phyloP scores from a whole-genome alignment of 192 early-diverging fungal genomes.

The Phlyctochytrium arcticum region DNA sequence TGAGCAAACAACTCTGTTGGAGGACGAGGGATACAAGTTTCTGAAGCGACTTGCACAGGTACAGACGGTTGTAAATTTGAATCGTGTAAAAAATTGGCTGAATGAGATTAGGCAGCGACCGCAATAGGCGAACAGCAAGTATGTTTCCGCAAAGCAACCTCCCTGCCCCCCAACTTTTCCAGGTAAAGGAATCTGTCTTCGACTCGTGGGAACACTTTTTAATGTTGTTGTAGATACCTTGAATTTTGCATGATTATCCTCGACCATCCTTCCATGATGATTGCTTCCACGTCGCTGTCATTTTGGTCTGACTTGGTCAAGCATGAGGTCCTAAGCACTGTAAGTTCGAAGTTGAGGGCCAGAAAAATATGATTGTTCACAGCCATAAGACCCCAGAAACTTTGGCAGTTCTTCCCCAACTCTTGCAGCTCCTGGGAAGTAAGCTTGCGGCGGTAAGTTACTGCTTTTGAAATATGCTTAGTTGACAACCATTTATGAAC shows the following conservation, averaged over 20 bases:
- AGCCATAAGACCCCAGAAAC: too few relatives aligned
- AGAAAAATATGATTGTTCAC: too few relatives aligned
- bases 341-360: not conserved
- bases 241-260: slow-evolving; percentile 22
- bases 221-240: slow-evolving; percentile 26
- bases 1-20: slow-evolving; percentile 3
- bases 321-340: slow-evolving; percentile 13
- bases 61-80: not conserved
- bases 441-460: too few relatives aligned
- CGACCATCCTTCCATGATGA: slow-evolving; percentile 28
- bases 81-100: too few relatives aligned
- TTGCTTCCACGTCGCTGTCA: slow-evolving; percentile 13
- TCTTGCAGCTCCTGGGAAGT: too few relatives aligned
- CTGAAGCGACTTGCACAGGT: slow-evolving; percentile 37
- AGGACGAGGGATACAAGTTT: slow-evolving; percentile 26
- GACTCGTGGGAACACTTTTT: too few relatives aligned
- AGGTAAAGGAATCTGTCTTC: too few relatives aligned
- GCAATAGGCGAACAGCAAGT: slow-evolving; percentile 23
- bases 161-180: slow-evolving; percentile 6
- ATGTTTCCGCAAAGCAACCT: slow-evolving; percentile 17
- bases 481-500: too few relatives aligned
- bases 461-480: too few relatives aligned
- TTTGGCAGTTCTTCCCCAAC: too few relatives aligned
- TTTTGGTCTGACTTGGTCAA: slow-evolving; percentile 24
- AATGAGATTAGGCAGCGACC: not conserved